Evolutionary conservation across 306 rosid genomes (phyloP), one percentile per base, ranked within the genome.

Genomic region (Castanea sativa): DNA sequence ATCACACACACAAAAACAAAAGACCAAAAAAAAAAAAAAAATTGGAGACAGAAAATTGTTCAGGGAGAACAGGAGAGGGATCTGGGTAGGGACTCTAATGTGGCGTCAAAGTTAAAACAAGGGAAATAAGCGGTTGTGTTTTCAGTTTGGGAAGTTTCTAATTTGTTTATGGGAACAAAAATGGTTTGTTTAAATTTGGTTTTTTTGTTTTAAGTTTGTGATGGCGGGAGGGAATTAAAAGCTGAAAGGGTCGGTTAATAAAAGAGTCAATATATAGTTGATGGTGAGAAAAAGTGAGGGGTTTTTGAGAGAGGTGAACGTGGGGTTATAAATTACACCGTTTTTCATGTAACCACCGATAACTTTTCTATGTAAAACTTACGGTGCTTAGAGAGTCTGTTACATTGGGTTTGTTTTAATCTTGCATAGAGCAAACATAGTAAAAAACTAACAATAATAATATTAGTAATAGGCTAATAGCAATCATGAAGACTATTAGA

Each of bases 151-250:
- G 35, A 14, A 72, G 32, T 60, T 33, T 71, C 63, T 16, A 41
- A 41, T 76, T 71, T 21, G 58, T 56, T 71, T 38, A n/a, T 43
- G 52, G 30, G 53, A 57, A 21, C 4, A 52, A 49, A 41, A 32
- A 5, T 63, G 60, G 80, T 12, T 38, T 10, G 53, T 49, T 49
- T 49, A 49, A 49, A 3, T 49, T 49, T 49, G 16, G 53, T 68
- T 7, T 32, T 56, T 29, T 18, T 11, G 60, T 45, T 23, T 67
- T 53, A 21, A 69, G 75, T 5, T 78, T 41, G 43, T 57, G 67
- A 41, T 81, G 67, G 84, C 79, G 83, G 79, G 75, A 41, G 45
- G 12, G 45, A 41, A 41, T 41, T 41, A 41, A 80, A 80, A 80
- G 25, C 18, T 53, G 18, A 7, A 43, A 38, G 16, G 64, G 78